Evolutionary conservation across 768 basidiomycete species (phyloP), one percentile per base, ranked within the genome.

Genomic region (Chalciporus pseudorubinellus): DNA sequence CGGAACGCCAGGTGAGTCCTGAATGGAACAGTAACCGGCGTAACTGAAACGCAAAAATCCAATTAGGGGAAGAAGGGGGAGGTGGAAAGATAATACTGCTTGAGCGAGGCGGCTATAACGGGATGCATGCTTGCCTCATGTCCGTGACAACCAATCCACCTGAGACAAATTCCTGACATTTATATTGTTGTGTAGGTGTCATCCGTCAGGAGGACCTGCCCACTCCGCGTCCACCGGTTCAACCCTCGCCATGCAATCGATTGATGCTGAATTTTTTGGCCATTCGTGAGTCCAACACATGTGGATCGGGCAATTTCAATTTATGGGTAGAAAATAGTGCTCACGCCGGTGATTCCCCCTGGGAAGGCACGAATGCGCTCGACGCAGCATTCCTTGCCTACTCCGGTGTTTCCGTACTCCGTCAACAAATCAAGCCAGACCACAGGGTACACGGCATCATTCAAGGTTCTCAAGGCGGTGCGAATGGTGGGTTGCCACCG

Each of bases 321-420:
- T 55, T 26, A 53, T 53, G 28, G 34, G 45, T 50, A 56, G 14
- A 45, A 31, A 51, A 24, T 57, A 90, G 86, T 40, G 87, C 89
- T 6, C 89, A 91, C 59, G 89, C 89, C 14, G 85, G 83, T n/a
- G 79, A 77, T 29, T 80, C 87, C 11, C 91, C 91, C 4, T 93
- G 92, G 83, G 89, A 94, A 67, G 92, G 87, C 20, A 79, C 78
- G 38, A 94, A 94, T 61, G 90, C 92, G 12, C 78, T 92, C 39
- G 93, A 95, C 61, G 93, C 93, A 0, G 92, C 92, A 1, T 87
- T 93, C 64, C 70, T 91, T 9, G 87, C 91, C 0, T 94, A 95
- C 66, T 82, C 84, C 8, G 77, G 80, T 42, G 77, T 95, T 38
- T 85, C 91, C 3, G 82, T 83, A 20, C 76, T 95, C 42, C 80